Base-by-base conservation (phyloP, 2,329 filamentous ascomycete species). In the Epichloe glyceriae region DNA sequence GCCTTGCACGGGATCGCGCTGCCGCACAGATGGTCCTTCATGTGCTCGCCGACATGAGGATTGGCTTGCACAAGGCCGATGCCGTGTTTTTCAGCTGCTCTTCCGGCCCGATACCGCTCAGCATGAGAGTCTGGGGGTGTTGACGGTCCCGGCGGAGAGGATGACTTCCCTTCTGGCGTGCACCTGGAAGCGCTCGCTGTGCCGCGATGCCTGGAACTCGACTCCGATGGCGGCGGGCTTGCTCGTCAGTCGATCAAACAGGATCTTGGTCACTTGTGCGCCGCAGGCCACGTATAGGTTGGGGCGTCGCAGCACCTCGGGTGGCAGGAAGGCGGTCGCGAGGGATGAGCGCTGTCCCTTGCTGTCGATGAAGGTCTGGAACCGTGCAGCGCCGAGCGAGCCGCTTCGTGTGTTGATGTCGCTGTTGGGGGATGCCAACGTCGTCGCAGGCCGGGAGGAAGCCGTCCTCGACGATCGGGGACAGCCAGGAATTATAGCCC, bases 21-120 rank as follows among this genome's bases (percentile, higher is more conserved):
- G n/a, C 52, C 47, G 51, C 51, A 51, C 14, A 57, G 50, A n/a
- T 61, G 61, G 50, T 63, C 61, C 54, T 57, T 56, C 33, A 62
- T 47, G 62, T 83, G 82, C 30, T 68, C 72, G 26, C 82, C 82
- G 12, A 86, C 80, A 41, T 79, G 80, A 0, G 79, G 79, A 2
- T 80, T 70, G 58, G 84, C 71, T 2, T 68, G 64, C 37, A 81
- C 59, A 5, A 79, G 68, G 20, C 39, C 7, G 35, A 53, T 50
- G 12, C 47, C 48, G 33, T 53, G 51, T 39, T 35, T 26, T 35
- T 34, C 30, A 53, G 44, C 14, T 53, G 40, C 19, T 45, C 47
- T 5, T 43, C 47, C 4, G 51, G 51, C 5, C 48, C 48, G 12
- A 53, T 53, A 14, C 48, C 51, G 15, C 51, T 53, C 7, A 53